Evolutionary conservation across 139 green algal species (phyloP).

Genomic region (Coccomyxa sp.): DNA sequence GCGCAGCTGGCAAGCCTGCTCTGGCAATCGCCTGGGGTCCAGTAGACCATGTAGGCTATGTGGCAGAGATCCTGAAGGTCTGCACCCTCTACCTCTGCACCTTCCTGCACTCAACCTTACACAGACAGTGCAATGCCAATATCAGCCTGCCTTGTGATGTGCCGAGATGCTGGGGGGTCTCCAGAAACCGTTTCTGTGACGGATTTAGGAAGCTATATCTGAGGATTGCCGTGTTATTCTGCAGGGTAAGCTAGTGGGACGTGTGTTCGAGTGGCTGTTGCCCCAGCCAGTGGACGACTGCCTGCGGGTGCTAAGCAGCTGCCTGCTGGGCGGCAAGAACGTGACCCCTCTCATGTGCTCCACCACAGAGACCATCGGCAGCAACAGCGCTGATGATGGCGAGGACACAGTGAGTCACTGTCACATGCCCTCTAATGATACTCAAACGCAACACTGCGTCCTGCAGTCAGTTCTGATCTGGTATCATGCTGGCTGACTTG

Average conservation of each 20-base stretch:
- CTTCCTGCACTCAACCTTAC: background rate
- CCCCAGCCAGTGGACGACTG: conserved; percentile 4
- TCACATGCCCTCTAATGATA: background rate
- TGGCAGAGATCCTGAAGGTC: background rate
- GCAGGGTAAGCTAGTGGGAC: conserved; percentile 1
- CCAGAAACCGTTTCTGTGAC: background rate
- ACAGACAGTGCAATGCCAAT: background rate
- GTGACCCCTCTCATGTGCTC: background rate
- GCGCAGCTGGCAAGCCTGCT: background rate
- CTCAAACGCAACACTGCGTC: too few relatives aligned
- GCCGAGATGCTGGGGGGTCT: background rate
- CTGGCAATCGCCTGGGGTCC: background rate
- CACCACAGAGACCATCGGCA: background rate
- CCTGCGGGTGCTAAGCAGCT: background rate
- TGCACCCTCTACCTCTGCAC: background rate
- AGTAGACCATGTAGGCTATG: conserved; percentile 4
- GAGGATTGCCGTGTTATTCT: background rate
- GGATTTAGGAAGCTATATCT: background rate
- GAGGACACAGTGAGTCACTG: background rate
- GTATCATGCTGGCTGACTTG: background rate
- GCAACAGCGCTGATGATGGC: background rate
- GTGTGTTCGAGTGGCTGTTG: background rate
- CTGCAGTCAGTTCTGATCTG: too few relatives aligned
- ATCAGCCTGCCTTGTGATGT: background rate
- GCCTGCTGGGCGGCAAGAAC: background rate